Percentiles rank a stretch among this genome's conserved stretches.
These are phyloP conservation scores for Phytophthora colocasiae DNA, from an alignment of 352 stramenopile species.

Conservation along the genomic window DNA sequence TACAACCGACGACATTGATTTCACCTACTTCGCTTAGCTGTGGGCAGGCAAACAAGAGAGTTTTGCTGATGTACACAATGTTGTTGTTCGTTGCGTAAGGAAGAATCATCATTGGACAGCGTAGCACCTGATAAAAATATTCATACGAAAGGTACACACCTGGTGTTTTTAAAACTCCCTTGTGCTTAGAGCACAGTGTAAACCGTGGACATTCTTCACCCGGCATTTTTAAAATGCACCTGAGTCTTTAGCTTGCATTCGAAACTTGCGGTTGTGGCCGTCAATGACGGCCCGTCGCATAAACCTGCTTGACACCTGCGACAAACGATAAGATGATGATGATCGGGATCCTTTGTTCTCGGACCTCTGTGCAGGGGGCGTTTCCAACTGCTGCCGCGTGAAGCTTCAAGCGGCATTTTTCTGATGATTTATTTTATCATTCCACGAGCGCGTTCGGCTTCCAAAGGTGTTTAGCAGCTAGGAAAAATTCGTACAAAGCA, in stretches of 20 bases:
- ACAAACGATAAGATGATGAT: slow-evolving; percentile 2
- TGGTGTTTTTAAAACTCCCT: no score
- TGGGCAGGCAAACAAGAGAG: not conserved
- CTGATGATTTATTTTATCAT: not conserved
- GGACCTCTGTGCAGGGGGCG: not conserved
- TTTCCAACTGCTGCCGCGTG: slow-evolving; percentile 8
- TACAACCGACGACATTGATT: slow-evolving; percentile 10
- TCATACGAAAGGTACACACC: no score
- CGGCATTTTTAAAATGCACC: not conserved
- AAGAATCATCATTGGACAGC: no score
- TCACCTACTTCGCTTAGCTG: not conserved
- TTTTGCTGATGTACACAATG: not conserved
- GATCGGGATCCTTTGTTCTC: slow-evolving; percentile 9
- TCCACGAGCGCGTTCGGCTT: not conserved
- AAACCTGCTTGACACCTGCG: slow-evolving; percentile 10
- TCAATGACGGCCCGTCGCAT: not conserved
- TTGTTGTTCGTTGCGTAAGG: no score
- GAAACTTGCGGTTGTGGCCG: not conserved
- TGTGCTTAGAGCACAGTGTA: no score
- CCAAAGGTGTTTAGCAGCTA: not conserved
- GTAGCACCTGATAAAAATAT: no score
- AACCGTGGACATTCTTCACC: no score
- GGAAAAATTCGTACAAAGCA: not conserved
- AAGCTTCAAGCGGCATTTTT: slow-evolving; percentile 8
- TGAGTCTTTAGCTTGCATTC: not conserved